phyloP scores from a whole-genome alignment of 306 rosid genomes.

The Macrotyloma uniflorum region DNA sequence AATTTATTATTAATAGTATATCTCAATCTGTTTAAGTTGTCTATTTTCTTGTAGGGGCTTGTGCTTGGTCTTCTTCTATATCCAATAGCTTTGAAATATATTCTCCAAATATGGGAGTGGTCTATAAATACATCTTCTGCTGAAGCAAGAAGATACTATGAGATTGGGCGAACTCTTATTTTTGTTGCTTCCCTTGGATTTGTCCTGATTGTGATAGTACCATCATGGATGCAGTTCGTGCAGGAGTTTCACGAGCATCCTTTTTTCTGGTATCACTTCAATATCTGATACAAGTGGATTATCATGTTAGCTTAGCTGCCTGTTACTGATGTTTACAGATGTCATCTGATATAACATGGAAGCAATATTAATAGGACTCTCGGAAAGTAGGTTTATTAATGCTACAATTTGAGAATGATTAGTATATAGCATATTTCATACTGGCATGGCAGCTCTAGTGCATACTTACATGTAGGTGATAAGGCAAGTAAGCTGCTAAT shows the following conservation, averaged over 20 bases:
- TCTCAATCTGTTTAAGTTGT: slow-evolving; percentile 41
- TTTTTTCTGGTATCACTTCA: slow-evolving; percentile 61
- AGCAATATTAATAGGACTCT: slow-evolving; percentile 29
- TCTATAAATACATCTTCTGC: slow-evolving; percentile 45
- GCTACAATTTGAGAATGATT: slow-evolving; percentile 9
- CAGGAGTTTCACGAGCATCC: slow-evolving; percentile 81
- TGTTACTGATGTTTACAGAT: slow-evolving; percentile 24
- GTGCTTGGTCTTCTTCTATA: slow-evolving; percentile 88
- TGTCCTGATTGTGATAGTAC: slow-evolving; percentile 62
- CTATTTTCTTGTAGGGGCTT: slow-evolving; percentile 71
- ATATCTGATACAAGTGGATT: slow-evolving; percentile 24
- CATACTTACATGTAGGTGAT: slow-evolving; percentile 8
- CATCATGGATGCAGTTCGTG: slow-evolving; percentile 89
- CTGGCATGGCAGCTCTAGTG: slow-evolving; percentile 26
- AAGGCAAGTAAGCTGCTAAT: background rate
- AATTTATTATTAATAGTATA: slow-evolving; percentile 32
- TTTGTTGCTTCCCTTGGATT: slow-evolving; percentile 68
- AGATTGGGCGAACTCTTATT: slow-evolving; percentile 64
- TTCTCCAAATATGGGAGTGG: slow-evolving; percentile 63
- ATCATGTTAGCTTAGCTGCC: slow-evolving; percentile 33
- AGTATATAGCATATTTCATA: background rate
- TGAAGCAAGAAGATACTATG: slow-evolving; percentile 58
- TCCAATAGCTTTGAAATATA: slow-evolving; percentile 66
- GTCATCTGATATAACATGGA: slow-evolving; percentile 23
- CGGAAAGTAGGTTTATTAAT: slow-evolving; percentile 30